Evolutionary conservation across 2,329 filamentous ascomycete genomes (phyloP).

Genomic region (Diaporthe sp.): DNA sequence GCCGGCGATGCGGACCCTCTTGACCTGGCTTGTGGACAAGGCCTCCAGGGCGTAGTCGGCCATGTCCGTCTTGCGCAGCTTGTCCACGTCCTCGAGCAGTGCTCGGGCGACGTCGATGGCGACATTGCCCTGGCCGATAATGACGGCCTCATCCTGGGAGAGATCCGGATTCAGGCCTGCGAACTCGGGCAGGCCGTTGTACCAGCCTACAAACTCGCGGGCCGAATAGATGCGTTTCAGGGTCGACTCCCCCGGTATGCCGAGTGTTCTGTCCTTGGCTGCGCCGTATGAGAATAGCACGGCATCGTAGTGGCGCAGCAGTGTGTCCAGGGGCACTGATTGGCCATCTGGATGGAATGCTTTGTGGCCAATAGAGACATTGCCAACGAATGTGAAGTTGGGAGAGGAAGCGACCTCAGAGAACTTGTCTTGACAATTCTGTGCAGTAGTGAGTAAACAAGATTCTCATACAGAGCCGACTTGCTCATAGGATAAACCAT

Average conservation of each 20-base stretch:
- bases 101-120: slow-evolving; percentile 94
- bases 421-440: slow-evolving; percentile 97
- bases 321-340: slow-evolving; percentile 72
- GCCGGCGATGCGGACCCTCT: slow-evolving; percentile 87
- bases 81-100: slow-evolving; percentile 80
- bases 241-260: slow-evolving; percentile 81
- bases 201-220: slow-evolving; percentile 96
- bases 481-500: background rate
- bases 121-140: slow-evolving; percentile 97
- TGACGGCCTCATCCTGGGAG: slow-evolving; percentile 80
- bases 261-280: slow-evolving; percentile 82
- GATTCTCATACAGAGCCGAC: slow-evolving; percentile 3
- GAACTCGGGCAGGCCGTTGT: slow-evolving; percentile 93
- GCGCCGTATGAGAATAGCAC: slow-evolving; percentile 95
- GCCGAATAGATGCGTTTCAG: slow-evolving; percentile 86
- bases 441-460: slow-evolving; percentile 14
- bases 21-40: slow-evolving; percentile 79
- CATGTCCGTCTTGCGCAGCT: slow-evolving; percentile 87
- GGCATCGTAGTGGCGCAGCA: slow-evolving; percentile 90
- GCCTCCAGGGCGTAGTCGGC: slow-evolving; percentile 84
- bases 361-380: slow-evolving; percentile 79
- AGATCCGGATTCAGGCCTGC: slow-evolving; percentile 80
- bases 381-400: slow-evolving; percentile 91
- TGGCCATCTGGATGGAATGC: slow-evolving; percentile 55
- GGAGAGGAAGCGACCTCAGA: slow-evolving; percentile 86